Evolutionary conservation across 768 basidiomycete genomes (phyloP).

Genomic region (Porphyrellus cyaneotinctus): DNA sequence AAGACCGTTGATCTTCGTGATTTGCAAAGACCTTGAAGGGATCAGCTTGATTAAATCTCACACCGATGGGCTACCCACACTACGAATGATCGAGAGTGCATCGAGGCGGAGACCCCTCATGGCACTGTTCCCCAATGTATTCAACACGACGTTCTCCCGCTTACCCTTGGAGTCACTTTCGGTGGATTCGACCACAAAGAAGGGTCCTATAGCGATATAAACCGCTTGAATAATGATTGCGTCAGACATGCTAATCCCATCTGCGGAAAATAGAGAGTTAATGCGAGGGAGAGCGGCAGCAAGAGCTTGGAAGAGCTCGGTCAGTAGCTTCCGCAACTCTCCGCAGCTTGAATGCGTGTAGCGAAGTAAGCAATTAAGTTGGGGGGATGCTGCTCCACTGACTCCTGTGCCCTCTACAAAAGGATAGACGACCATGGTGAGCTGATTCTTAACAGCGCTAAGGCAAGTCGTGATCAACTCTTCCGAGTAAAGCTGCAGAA

Average conservation of each 20-base stretch:
- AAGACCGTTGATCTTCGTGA: constrained; percentile 84
- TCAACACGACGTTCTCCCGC: constrained; percentile 54
- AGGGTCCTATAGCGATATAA: constrained; percentile 91
- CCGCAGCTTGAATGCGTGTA: constrained; percentile 34
- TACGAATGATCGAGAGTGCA: constrained; percentile 78
- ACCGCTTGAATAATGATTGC: constrained; percentile 88
- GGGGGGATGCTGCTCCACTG: constrained; percentile 39
- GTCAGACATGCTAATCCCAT: constrained; percentile 74
- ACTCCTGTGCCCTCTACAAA: constrained; percentile 70
- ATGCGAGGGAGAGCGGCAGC: constrained; percentile 71
- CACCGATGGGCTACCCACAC: constrained; percentile 46
- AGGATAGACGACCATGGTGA: constrained; percentile 77
- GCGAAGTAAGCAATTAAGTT: constrained; percentile 51
- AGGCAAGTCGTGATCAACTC: constrained; percentile 85
- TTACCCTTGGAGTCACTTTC: constrained; percentile 55
- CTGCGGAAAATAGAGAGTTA: constrained; percentile 67
- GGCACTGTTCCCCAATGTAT: constrained; percentile 70
- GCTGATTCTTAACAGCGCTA: constrained; percentile 70
- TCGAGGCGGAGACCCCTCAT: constrained; percentile 81
- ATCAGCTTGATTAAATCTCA: not conserved
- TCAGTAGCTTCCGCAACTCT: constrained; percentile 45
- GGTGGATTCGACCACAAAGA: constrained; percentile 77
- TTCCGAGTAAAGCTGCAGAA: constrained; percentile 79
- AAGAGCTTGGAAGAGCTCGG: constrained; percentile 70
- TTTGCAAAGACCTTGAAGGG: constrained; percentile 77